phyloP scores from a whole-genome alignment of 768 basidiomycete genomes.

The Mycena belliarum region DNA sequence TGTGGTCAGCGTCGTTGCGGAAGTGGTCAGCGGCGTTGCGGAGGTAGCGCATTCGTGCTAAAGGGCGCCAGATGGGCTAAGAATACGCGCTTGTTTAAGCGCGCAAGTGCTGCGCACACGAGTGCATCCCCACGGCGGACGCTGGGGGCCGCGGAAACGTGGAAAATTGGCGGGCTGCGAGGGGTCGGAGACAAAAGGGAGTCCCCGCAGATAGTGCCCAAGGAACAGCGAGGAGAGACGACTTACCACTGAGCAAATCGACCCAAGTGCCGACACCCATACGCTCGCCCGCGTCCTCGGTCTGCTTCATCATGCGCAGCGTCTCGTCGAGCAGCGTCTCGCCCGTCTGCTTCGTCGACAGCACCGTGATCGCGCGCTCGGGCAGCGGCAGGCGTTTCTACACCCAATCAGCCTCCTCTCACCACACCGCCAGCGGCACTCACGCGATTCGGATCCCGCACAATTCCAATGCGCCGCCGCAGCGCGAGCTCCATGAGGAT shows the following conservation, averaged over 20 bases:
- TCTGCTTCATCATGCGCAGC: constrained; percentile 85
- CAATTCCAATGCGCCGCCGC: constrained; percentile 89
- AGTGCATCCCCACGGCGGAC: too few relatives aligned
- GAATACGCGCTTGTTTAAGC: too few relatives aligned
- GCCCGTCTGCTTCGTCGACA: constrained; percentile 19
- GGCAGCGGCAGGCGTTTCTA: constrained; percentile 16
- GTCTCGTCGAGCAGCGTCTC: constrained; percentile 23
- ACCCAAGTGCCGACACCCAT: constrained; percentile 91
- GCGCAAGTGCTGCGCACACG: neutral
- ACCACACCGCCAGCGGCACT: neutral
- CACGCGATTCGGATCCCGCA: constrained; percentile 61
- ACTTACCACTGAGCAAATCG: constrained; percentile 89
- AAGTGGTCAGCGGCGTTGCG: too few relatives aligned
- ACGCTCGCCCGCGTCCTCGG: constrained; percentile 60
- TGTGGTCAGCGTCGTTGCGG: neutral
- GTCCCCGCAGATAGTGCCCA: neutral
- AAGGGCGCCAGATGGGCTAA: too few relatives aligned
- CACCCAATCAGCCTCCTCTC: neutral
- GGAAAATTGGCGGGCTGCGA: too few relatives aligned
- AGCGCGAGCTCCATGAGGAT: constrained; percentile 96
- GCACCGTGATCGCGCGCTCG: constrained; percentile 14
- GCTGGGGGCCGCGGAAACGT: too few relatives aligned
- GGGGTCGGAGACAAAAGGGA: neutral
- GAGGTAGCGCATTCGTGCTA: too few relatives aligned
- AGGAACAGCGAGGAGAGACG: neutral